Conservation (phyloP, 345 rosid genomes). For the Eucalyptus virginea region DNA sequence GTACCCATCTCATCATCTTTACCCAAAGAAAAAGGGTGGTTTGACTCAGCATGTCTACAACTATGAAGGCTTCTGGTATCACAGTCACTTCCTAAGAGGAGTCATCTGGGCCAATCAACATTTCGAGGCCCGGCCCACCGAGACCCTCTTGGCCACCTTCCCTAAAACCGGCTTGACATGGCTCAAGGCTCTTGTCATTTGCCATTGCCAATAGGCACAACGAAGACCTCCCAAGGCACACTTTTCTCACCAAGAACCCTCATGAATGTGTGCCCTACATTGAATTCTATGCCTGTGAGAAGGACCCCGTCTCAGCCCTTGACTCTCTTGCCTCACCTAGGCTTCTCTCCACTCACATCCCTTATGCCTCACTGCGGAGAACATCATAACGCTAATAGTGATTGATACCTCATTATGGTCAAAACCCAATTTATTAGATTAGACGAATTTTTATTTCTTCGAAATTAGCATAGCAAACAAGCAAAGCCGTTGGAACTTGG, state of each 20-base stretch:
- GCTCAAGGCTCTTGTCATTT: constrained; percentile 10
- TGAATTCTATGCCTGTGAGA: neutral
- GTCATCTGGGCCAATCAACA: neutral
- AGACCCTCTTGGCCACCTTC: constrained; percentile 2
- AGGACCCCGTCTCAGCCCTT: neutral
- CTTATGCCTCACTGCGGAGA: neutral
- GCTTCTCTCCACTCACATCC: constrained; percentile 7
- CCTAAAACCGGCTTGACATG: constrained; percentile 15
- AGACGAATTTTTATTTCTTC: no score
- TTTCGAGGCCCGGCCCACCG: constrained; percentile 3
- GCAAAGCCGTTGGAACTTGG: no score
- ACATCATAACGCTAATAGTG: no score
- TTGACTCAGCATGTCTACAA: neutral
- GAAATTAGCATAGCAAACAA: no score
- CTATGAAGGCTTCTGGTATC: constrained; percentile 6
- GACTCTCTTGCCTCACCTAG: neutral
- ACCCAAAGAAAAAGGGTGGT: neutral
- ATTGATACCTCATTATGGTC: no score
- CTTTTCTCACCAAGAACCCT: neutral
- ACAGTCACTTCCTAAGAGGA: neutral
- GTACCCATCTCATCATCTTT: neutral
- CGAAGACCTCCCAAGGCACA: neutral
- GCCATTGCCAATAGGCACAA: neutral
- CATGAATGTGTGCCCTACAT: neutral
- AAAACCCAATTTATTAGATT: no score